phyloP scores from a whole-genome alignment of 208 protist species.

The Leishmania lainsoni region DNA sequence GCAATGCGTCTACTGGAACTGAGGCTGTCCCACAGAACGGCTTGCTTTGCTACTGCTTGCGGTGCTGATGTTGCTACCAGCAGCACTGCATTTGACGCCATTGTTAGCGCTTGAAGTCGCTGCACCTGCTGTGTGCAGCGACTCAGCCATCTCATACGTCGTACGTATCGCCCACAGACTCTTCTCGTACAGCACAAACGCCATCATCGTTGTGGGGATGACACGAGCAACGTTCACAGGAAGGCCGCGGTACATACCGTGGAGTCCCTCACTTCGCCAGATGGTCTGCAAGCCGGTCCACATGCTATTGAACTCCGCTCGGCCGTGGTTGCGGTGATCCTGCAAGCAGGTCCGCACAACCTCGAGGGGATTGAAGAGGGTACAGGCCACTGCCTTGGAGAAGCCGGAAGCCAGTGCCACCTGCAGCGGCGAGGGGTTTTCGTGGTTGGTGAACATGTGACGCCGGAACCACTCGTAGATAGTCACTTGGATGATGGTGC shows the following conservation, averaged over 20 bases:
- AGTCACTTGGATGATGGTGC: conserved; percentile 84
- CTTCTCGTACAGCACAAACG: conserved; percentile 87
- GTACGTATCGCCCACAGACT: conserved; percentile 51
- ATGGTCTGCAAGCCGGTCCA: conserved; percentile 55
- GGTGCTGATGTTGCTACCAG: neutral
- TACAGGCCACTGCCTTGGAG: conserved; percentile 70
- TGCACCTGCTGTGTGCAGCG: conserved; percentile 4
- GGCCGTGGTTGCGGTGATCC: conserved; percentile 59
- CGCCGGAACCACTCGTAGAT: conserved; percentile 82
- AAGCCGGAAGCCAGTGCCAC: conserved; percentile 68
- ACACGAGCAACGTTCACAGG: conserved; percentile 81
- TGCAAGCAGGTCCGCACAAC: conserved; percentile 85
- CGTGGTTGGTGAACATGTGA: conserved; percentile 54
- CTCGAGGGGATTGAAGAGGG: conserved; percentile 83
- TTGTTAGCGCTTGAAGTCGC: neutral
- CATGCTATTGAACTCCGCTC: conserved; percentile 62
- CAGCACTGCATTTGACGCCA: neutral
- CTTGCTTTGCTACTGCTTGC: neutral
- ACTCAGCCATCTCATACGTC: conserved; percentile 28
- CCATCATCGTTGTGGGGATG: conserved; percentile 76
- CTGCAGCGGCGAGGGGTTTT: conserved; percentile 62
- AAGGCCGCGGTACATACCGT: conserved; percentile 79
- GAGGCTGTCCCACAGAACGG: conserved; percentile 5
- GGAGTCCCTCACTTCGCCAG: conserved; percentile 72
- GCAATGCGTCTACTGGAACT: conserved; percentile 12